Base-by-base conservation (phyloP, 345 rosid species). In the Microthlaspi erraticum region DNA sequence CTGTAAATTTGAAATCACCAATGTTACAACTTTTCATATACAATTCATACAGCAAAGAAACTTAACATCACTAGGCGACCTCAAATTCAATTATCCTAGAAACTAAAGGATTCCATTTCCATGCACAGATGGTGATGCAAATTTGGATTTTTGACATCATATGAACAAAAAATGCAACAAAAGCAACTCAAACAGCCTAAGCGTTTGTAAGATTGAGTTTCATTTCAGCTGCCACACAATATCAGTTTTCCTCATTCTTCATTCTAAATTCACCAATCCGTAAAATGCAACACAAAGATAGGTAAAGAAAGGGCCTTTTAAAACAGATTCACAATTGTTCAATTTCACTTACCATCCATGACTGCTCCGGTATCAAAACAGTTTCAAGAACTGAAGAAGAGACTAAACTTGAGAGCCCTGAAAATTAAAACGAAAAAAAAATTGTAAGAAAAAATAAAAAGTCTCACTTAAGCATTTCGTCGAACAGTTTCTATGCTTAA, bases 1-100 rank as follows among this genome's bases (percentile, higher is more conserved):
- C 99, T 94, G 80, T n/a, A 33, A 75, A 78, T 55, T 63, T 45
- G 6, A 38, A 29, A 53, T 36, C n/a, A 55, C 8, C 33, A 63
- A 32, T 39, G 33, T 46, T 63, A 63, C 19, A 56, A 39, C 3
- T 2, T 45, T 42, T 17, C 34, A 48, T 10, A 42, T 10, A 32
- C 13, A 52, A 32, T 41, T 37, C 16, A 8, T 23, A 19, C 37
- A 46, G 29, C 34, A 44, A 9, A 9, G 38, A 48, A 46, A 38
- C 32, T 34, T 14, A 33, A 33, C 10, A 7, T 36, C 37, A 55
- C 29, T 11, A 42, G 37, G 45, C 13, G 42, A 52, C 8, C 57
- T 53, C 62, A 52, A 34, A 37, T 33, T 69, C 57, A 57, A 8
- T 67, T 55, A 12, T 44, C 2, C n/a, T 3, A 44, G 3, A 5